A percentile compares a stretch with the other conserved stretches of the same genome.
Evolutionary conservation across 371 early-diverging fungal species (phyloP).

Genomic region (Synchytrium microbalum): DNA sequence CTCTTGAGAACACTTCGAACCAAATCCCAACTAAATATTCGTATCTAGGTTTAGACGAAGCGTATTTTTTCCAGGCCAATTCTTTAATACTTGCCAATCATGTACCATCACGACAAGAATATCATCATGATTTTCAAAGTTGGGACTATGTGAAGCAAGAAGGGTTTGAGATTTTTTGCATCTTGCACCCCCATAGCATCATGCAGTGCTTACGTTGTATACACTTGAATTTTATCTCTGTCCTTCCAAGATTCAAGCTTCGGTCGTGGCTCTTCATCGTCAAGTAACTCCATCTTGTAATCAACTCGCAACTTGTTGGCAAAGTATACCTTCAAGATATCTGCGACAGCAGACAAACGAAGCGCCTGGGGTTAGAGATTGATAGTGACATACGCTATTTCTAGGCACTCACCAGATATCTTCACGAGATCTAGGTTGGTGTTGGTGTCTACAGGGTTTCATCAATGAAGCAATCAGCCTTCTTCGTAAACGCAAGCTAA

Average conservation of each 20-base stretch:
- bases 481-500: too few species aligned
- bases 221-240: not conserved
- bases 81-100: not conserved
- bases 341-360: too few species aligned
- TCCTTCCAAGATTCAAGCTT: not conserved
- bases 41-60: too few species aligned
- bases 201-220: not conserved
- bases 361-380: too few species aligned
- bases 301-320: not conserved
- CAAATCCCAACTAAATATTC: not conserved
- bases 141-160: not conserved
- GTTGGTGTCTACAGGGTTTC: too few species aligned
- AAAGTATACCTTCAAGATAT: not conserved
- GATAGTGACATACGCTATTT: too few species aligned
- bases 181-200: too few species aligned
- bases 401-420: too few species aligned
- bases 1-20: not conserved
- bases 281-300: not conserved
- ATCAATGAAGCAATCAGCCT: too few species aligned
- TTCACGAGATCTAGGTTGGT: too few species aligned
- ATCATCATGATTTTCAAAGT: not conserved
- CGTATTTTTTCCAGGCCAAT: too few species aligned
- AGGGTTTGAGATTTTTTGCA: too few species aligned
- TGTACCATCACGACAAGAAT: not conserved
- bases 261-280: not conserved